Conservation (phyloP, 768 basidiomycete species). For the Hypsizygus marmoreus region DNA sequence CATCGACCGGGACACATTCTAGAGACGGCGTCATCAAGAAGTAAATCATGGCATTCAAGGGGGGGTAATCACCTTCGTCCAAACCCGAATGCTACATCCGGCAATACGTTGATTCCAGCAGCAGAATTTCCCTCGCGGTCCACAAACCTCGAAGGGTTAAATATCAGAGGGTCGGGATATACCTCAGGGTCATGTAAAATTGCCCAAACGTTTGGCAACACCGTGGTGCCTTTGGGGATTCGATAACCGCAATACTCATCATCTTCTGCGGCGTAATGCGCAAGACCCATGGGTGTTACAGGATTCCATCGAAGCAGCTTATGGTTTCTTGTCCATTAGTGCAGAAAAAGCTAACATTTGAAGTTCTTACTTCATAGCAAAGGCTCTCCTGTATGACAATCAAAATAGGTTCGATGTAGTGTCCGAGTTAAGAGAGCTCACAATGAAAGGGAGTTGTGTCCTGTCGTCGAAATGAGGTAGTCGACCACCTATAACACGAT, state of each 20-base stretch:
- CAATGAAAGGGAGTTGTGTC: conserved; percentile 37
- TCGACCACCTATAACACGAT: conserved; percentile 31
- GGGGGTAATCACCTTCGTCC: conserved; percentile 42
- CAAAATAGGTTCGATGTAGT: not conserved
- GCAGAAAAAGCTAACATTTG: not conserved
- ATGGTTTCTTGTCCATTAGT: not conserved
- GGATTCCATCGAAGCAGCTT: conserved; percentile 46
- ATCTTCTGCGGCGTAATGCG: conserved; percentile 32
- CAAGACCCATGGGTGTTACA: conserved; percentile 34
- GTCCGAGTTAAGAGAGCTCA: conserved; percentile 19
- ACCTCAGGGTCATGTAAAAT: conserved; percentile 39
- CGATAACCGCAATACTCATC: conserved; percentile 41
- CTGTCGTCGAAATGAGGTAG: conserved; percentile 43
- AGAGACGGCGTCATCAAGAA: conserved; percentile 1
- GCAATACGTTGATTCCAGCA: conserved; percentile 35
- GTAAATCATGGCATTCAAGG: not conserved
- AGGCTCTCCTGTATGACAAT: conserved; percentile 25
- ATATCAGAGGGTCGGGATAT: conserved; percentile 42
- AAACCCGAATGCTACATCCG: conserved; percentile 42
- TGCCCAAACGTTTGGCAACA: conserved; percentile 35
- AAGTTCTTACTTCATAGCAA: conserved; percentile 27
- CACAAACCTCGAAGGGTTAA: conserved; percentile 40
- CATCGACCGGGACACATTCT: conserved; percentile 48
- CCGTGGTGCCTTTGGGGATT: conserved; percentile 42
- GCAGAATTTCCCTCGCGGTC: conserved; percentile 27